Evolutionary conservation across 1,139 yeast species (phyloP).

Genomic region (Nakaseomyces uthaithaninus): DNA sequence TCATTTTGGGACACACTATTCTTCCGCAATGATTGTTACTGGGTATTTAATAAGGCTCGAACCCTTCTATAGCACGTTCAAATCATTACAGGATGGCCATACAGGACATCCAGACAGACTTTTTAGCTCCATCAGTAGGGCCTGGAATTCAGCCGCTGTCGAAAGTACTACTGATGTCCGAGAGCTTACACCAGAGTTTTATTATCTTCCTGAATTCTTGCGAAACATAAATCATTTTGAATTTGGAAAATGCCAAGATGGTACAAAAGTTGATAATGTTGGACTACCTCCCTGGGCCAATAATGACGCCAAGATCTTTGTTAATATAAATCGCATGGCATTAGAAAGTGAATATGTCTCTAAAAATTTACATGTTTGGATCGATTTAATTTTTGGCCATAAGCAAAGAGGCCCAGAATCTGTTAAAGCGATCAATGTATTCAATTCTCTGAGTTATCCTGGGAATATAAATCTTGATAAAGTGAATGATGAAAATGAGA

Average conservation of each 20-base stretch:
- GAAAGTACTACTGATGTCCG: slow-evolving; percentile 83
- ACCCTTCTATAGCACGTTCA: slow-evolving; percentile 73
- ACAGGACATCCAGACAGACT: slow-evolving; percentile 82
- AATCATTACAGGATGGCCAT: slow-evolving; percentile 73
- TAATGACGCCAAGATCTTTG: slow-evolving; percentile 61
- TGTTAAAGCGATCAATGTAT: slow-evolving; percentile 57
- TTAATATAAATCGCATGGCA: slow-evolving; percentile 69
- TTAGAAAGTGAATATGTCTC: slow-evolving; percentile 76
- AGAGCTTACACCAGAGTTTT: slow-evolving; percentile 79
- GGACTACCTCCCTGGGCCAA: slow-evolving; percentile 76
- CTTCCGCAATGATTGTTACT: slow-evolving; percentile 86
- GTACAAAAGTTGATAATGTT: slow-evolving; percentile 52
- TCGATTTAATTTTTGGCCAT: slow-evolving; percentile 70
- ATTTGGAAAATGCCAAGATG: slow-evolving; percentile 62
- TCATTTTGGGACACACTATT: slow-evolving; percentile 87
- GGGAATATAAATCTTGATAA: slow-evolving; percentile 73
- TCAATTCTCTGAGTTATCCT: slow-evolving; percentile 71
- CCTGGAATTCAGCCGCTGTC: slow-evolving; percentile 70
- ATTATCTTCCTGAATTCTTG: slow-evolving; percentile 68
- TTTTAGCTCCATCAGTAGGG: slow-evolving; percentile 60
- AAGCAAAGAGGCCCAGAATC: slow-evolving; percentile 71
- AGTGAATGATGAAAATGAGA: slow-evolving; percentile 63
- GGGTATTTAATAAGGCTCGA: slow-evolving; percentile 64
- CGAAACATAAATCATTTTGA: slow-evolving; percentile 54
- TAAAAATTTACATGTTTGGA: slow-evolving; percentile 68